A percentile compares a stretch with the other conserved stretches of the same genome.
Evolutionary conservation across 208 protist species (phyloP).

Genomic region (Trypanosoma avium): DNA sequence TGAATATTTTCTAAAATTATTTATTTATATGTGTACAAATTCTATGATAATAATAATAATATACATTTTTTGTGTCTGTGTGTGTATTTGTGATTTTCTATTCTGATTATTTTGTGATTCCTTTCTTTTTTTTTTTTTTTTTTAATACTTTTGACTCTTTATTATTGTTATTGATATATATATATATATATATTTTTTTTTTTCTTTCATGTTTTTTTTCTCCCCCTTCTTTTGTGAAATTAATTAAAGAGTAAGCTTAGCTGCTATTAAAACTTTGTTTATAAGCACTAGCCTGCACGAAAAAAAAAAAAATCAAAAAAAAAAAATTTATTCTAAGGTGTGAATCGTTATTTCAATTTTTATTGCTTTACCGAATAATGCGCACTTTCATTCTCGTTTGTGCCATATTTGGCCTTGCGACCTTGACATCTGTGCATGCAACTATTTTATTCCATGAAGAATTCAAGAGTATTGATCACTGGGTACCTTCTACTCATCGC

Average conservation of each 20-base stretch:
- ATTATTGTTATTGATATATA: conserved; percentile 6
- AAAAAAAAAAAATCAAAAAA: not conserved
- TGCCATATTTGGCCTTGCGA: conserved; percentile 24
- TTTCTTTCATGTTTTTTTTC: not conserved
- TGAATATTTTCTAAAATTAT: no score
- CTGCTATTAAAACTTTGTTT: no score
- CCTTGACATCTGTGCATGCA: conserved; percentile 33
- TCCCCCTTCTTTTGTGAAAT: no score
- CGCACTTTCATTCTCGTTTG: conserved; percentile 14
- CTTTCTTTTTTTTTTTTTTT: not conserved
- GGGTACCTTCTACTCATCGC: conserved; percentile 52
- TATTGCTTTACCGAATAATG: no score
- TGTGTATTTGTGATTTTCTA: not conserved
- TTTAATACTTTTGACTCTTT: not conserved
- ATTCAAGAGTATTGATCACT: conserved; percentile 64
- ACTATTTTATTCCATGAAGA: conserved; percentile 73
- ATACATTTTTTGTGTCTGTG: no score
- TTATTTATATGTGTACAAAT: no score
- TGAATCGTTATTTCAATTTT: no score
- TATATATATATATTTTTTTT: not conserved
- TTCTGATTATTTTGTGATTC: not conserved
- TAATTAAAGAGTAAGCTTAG: no score
- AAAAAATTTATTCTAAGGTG: conserved; percentile 11
- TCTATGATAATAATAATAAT: no score
- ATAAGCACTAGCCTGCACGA: no score